These are phyloP conservation scores for Plasmopara muralis DNA, from an alignment of 352 stramenopile species.

Conservation along the genomic window DNA sequence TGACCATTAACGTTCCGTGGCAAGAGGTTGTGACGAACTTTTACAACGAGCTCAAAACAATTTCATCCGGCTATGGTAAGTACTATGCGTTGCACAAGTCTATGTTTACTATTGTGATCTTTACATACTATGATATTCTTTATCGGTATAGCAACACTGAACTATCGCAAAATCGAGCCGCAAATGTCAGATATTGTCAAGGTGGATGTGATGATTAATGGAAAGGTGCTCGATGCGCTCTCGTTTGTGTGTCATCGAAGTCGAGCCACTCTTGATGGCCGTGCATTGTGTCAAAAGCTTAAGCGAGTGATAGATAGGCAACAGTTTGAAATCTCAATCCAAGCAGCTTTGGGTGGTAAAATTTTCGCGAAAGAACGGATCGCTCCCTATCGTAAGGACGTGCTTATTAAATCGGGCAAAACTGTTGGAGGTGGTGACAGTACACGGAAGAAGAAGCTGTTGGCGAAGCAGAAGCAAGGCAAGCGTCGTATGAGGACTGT, in stretches of 20 bases:
- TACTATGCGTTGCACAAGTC: background rate
- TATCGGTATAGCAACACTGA: constrained; percentile 70
- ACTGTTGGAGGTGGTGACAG: constrained; percentile 95
- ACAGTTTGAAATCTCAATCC: constrained; percentile 99
- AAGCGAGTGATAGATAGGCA: constrained; percentile 95
- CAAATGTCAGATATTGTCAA: constrained; percentile 92
- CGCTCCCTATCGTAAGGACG: constrained; percentile 93
- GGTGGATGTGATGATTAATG: constrained; percentile 93
- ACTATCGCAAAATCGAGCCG: constrained; percentile 91
- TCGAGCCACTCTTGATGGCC: constrained; percentile 68
- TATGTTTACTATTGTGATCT: background rate
- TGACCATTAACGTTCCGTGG: constrained; percentile 95
- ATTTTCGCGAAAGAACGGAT: constrained; percentile 97
- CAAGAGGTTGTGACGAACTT: constrained; percentile 99
- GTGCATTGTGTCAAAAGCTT: constrained; percentile 91
- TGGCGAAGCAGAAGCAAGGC: constrained; percentile 99
- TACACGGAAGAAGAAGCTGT: constrained; percentile 97
- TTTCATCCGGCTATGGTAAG: constrained; percentile 92
- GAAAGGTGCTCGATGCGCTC: constrained; percentile 93
- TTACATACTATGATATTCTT: background rate
- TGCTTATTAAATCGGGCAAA: constrained; percentile 94
- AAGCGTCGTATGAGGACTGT: constrained; percentile 97
- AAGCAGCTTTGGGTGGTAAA: constrained; percentile 93
- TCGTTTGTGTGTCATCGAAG: constrained; percentile 95
- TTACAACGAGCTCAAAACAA: constrained; percentile 97